Evolutionary conservation across 768 basidiomycete genomes (phyloP).

Genomic region (Coprinopsis marcescibilis): DNA sequence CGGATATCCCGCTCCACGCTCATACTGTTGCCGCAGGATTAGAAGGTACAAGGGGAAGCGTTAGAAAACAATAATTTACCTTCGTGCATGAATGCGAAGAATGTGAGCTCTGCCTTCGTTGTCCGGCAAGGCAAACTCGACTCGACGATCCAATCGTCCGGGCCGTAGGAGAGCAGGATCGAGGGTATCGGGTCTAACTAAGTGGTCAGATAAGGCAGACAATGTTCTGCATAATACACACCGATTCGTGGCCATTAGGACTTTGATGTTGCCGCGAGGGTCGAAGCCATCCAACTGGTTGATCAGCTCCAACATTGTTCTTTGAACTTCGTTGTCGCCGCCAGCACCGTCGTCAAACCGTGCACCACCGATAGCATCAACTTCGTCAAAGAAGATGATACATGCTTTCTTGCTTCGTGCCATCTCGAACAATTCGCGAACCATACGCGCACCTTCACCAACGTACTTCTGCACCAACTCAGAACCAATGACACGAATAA

Average conservation of each 20-base stretch:
- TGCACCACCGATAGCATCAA: slow-evolving; percentile 97
- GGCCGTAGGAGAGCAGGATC: slow-evolving; percentile 96
- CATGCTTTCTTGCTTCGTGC: slow-evolving; percentile 98
- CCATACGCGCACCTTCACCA: slow-evolving; percentile 98
- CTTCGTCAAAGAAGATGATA: slow-evolving; percentile 99
- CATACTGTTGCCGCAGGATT: slow-evolving; percentile 58
- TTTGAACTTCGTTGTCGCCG: slow-evolving; percentile 97
- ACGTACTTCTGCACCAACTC: slow-evolving; percentile 99
- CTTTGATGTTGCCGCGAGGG: slow-evolving; percentile 98
- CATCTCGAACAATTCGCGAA: slow-evolving; percentile 98
- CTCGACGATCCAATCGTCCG: slow-evolving; percentile 92
- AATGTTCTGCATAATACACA: slow-evolving; percentile 33
- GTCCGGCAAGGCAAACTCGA: slow-evolving; percentile 94
- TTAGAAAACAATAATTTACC: slow-evolving; percentile 37
- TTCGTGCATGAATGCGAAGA: slow-evolving; percentile 92
- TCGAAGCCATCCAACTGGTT: slow-evolving; percentile 99
- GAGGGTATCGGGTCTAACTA: slow-evolving; percentile 84
- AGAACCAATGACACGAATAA: slow-evolving; percentile 98
- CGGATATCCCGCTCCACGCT: slow-evolving; percentile 95
- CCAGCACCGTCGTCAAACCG: slow-evolving; percentile 98
- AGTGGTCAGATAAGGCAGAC: slow-evolving; percentile 3
- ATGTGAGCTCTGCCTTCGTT: slow-evolving; percentile 96
- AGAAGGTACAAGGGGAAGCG: slow-evolving; percentile 11
- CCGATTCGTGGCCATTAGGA: slow-evolving; percentile 99
- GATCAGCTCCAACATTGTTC: slow-evolving; percentile 98